A percentile compares a stretch with the other conserved stretches of the same genome.
These are phyloP conservation scores for Lentithecium fluviatile DNA, from an alignment of 495 filamentous ascomycete genomes.

Conservation along the genomic window DNA sequence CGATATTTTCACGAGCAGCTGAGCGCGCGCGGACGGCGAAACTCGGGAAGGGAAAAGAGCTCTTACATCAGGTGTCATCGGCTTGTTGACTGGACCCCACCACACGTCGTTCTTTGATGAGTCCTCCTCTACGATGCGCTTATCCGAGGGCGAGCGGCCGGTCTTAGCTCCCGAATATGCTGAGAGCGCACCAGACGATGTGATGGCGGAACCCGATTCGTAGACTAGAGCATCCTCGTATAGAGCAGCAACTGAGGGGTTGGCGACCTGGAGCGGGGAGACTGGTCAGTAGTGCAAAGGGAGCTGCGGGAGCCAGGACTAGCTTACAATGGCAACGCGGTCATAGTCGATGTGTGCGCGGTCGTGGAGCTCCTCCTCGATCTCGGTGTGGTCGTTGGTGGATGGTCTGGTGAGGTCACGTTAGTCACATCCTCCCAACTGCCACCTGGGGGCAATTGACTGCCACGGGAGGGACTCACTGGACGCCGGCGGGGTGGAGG, in stretches of 20 bases:
- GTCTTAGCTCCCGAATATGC: conserved; percentile 99
- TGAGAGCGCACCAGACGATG: conserved; percentile 87
- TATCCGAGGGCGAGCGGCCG: conserved; percentile 92
- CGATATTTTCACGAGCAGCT: conserved; percentile 12
- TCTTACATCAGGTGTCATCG: conserved; percentile 95
- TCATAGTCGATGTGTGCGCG: conserved; percentile 99
- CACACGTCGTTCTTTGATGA: conserved; percentile 87
- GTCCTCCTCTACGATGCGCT: conserved; percentile 92
- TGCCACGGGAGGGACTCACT: conserved; percentile 56
- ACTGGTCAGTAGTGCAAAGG: conserved; percentile 6
- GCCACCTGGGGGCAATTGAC: conserved; percentile 6
- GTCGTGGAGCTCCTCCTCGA: conserved; percentile 97
- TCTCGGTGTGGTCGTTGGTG: conserved; percentile 78
- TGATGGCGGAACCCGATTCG: conserved; percentile 96
- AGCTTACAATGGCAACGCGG: conserved; percentile 88
- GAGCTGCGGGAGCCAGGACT: conserved; percentile 1
- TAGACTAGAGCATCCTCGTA: conserved; percentile 99
- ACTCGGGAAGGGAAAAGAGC: conserved; percentile 8
- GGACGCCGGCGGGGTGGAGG: conserved; percentile 86
- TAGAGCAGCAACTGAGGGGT: conserved; percentile 85
- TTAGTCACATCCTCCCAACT: conserved; percentile 6
- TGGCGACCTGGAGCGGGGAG: conserved; percentile 65
- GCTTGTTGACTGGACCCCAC: conserved; percentile 99
- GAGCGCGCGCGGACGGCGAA: conserved; percentile 2
- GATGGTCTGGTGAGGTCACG: conserved; percentile 58